A percentile compares a stretch with the other conserved stretches of the same genome.
Conservation (phyloP, 192 early-diverging fungal species). For the Powellomyces hirtus region DNA sequence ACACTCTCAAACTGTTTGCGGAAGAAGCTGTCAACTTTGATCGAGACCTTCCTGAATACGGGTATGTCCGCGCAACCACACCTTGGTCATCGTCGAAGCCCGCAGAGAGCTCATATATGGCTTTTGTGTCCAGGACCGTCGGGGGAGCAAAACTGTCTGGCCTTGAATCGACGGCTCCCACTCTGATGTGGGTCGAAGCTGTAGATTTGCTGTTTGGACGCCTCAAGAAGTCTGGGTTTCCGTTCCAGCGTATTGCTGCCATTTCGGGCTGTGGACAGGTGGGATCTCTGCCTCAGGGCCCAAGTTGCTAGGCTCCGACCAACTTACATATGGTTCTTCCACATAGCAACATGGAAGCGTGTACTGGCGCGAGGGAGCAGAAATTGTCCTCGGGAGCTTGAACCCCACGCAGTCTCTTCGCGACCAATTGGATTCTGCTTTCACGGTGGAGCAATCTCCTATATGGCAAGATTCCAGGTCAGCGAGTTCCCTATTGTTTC, state of each 20-base stretch:
- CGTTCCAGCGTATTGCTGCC: constrained; percentile 38
- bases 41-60: constrained; percentile 59
- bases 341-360: constrained; percentile 89
- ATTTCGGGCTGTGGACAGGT: constrained; percentile 73
- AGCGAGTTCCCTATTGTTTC: constrained; percentile 21
- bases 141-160: constrained; percentile 18
- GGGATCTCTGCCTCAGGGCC: too few species aligned
- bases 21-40: constrained; percentile 64
- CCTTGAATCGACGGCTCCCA: constrained; percentile 58
- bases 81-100: background rate
- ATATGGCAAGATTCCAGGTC: constrained; percentile 86
- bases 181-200: constrained; percentile 77
- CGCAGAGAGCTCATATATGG: background rate
- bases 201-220: constrained; percentile 59
- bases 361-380: constrained; percentile 63
- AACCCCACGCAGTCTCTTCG: constrained; percentile 32
- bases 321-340: constrained; percentile 18
- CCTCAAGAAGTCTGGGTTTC: constrained; percentile 39
- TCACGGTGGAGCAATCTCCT: constrained; percentile 63
- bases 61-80: constrained; percentile 11
- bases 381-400: constrained; percentile 42
- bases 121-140: constrained; percentile 18
- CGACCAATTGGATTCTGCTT: constrained; percentile 53
- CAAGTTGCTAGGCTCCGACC: background rate
- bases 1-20: constrained; percentile 18